Evolutionary conservation across 805 yeast genomes (phyloP).

Genomic region (Pichia exigua): DNA sequence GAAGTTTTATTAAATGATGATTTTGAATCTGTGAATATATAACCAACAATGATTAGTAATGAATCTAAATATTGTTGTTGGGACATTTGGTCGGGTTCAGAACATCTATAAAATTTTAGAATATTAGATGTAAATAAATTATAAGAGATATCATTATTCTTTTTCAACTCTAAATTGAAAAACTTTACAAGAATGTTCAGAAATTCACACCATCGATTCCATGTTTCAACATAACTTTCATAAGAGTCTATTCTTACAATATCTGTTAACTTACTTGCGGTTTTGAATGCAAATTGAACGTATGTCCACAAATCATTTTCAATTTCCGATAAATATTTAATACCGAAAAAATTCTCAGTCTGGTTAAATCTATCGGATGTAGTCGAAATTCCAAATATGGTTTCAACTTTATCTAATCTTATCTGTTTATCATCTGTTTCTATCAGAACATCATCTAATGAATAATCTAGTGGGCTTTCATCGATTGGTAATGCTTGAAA

Average conservation of each 20-base stretch:
- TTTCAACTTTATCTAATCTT: constrained; percentile 1
- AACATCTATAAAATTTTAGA: background rate
- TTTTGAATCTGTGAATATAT: background rate
- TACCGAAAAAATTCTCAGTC: constrained; percentile 4
- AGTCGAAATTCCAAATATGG: constrained; percentile 5
- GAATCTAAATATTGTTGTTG: constrained; percentile 1
- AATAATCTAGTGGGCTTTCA: background rate
- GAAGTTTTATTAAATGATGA: background rate
- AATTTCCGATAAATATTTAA: background rate
- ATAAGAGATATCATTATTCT: background rate
- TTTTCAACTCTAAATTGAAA: constrained; percentile 1
- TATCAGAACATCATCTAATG: constrained; percentile 1
- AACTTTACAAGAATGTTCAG: background rate
- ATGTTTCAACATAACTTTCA: constrained; percentile 5
- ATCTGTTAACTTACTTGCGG: constrained; percentile 3
- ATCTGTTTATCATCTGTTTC: background rate
- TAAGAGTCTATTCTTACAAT: constrained; percentile 3
- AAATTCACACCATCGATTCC: constrained; percentile 10
- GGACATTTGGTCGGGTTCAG: background rate
- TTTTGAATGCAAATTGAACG: constrained; percentile 1
- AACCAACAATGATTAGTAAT: constrained; percentile 1
- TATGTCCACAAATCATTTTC: constrained; percentile 7
- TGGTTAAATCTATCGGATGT: constrained; percentile 3
- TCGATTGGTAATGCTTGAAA: background rate
- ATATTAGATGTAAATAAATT: background rate